phyloP scores from a whole-genome alignment of 2,329 filamentous ascomycete species.

The Leptographium radiaticola region DNA sequence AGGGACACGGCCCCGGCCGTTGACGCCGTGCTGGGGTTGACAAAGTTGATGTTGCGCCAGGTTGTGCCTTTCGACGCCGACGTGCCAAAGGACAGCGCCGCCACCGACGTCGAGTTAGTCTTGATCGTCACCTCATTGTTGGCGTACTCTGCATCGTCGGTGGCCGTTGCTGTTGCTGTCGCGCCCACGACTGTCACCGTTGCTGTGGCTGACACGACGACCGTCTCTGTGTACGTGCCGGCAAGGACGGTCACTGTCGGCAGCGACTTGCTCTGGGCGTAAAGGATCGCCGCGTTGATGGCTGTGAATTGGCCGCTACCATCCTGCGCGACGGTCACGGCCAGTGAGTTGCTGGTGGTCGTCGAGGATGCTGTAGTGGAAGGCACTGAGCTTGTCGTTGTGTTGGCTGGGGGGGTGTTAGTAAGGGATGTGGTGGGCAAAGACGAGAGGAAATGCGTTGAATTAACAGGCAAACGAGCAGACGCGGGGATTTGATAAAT shows the following conservation, averaged over 20 bases:
- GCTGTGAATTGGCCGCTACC: conserved; percentile 26
- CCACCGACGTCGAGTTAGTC: conserved; percentile 15
- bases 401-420: no score
- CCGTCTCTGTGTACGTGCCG: conserved; percentile 30
- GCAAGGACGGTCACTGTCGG: conserved; percentile 29
- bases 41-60: conserved; percentile 26
- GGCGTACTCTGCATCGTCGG: conserved; percentile 12
- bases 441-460: no score
- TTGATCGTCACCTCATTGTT: conserved; percentile 25
- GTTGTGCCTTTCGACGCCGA: conserved; percentile 18
- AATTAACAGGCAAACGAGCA: no score
- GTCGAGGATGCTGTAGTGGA: neutral
- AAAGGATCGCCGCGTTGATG: conserved; percentile 28
- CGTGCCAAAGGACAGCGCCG: conserved; percentile 14
- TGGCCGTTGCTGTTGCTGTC: conserved; percentile 12
- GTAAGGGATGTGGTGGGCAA: no score
- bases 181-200: conserved; percentile 28
- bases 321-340: neutral
- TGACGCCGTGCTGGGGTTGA: conserved; percentile 17
- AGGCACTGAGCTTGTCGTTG: neutral
- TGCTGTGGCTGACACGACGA: conserved; percentile 25
- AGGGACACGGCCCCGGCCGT: conserved; percentile 18
- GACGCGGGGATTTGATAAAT: no score
- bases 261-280: conserved; percentile 25
- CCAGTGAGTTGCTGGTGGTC: neutral